A percentile compares a stretch with the other conserved stretches of the same genome.
These are phyloP conservation scores for Setaria viridis DNA, from an alignment of 202 grass and related monocot species.

Conservation along the genomic window DNA sequence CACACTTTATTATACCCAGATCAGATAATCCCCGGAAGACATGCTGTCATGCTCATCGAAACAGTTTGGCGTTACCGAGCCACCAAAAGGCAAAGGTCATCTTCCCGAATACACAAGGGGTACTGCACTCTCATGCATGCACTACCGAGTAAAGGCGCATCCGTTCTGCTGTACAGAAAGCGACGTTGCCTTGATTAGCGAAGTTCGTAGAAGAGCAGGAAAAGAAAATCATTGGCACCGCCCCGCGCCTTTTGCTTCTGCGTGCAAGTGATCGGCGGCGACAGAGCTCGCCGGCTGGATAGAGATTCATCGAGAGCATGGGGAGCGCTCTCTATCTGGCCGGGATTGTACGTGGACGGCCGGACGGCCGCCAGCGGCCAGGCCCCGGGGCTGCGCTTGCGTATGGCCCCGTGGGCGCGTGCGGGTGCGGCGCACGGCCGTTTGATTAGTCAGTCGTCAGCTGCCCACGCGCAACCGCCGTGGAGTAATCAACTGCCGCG, in stretches of 20 bases:
- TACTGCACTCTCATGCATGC: too few species aligned
- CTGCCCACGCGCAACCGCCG: neutral
- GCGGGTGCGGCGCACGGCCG: neutral
- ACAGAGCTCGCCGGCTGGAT: neutral
- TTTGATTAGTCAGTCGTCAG: neutral
- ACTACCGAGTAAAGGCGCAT: too few species aligned
- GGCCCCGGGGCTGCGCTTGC: neutral
- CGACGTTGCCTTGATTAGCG: neutral
- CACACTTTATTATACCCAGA: neutral
- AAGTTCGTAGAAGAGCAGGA: too few species aligned
- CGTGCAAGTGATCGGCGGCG: neutral
- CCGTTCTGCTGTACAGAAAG: neutral
- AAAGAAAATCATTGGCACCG: too few species aligned
- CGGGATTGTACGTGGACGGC: neutral
- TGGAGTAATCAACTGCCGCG: too few species aligned
- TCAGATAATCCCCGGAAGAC: neutral
- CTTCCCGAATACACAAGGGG: neutral
- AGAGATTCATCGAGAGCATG: neutral
- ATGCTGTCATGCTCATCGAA: neutral
- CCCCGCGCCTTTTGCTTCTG: neutral
- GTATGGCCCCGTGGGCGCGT: neutral
- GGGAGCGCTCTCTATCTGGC: neutral
- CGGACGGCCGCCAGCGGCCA: neutral
- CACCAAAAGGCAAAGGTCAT: neutral
- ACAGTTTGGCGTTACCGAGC: neutral